Base-by-base conservation (phyloP, 2,329 filamentous ascomycete species). In the Lachnellula cervina region DNA sequence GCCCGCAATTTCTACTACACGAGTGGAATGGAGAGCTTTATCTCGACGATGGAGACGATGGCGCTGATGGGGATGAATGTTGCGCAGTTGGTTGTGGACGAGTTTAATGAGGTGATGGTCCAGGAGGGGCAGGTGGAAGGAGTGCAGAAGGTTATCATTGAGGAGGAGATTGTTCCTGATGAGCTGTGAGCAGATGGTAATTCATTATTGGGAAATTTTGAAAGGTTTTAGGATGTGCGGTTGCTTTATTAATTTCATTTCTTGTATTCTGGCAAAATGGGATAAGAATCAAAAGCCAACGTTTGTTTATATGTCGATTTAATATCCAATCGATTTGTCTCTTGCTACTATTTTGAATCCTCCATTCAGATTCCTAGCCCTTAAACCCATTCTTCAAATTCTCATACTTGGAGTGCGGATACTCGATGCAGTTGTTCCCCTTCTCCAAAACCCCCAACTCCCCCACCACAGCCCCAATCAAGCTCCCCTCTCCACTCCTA, bases 41-140 rank as follows among this genome's bases (percentile, higher is more conserved):
- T 97, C 63, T 94, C 88, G 9, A 96, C 91, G 0, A 97, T 99
- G 94, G 94, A 99, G 77, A 97, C 94, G 6, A 96, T 86, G 70
- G 88, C 90, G 1, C 72, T 97, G 63, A 94, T 94, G 84, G 94
- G 94, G 0, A 90, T 82, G 80, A 94, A 94, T 68, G 85, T 94
- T 19, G 90, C 89, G 8, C 79, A 78, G 60, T 73, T 94, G 52
- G 77, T 93, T 46, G 77, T 84, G 0, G 82, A 92, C 65, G 81
- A 81, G 51, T 83, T 78, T 70, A 66, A 70, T 60, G 71, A 59
- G 65, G 13, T 58, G 0, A 21, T 56, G 21, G 51, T 54, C 9
- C 43, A 55, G 1, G 50, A 60, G 28, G 28, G 8, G 28, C 28
- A 9, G 28, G 28, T 28, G 9, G 52, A 57, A 7, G 37, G 47